phyloP scores from a whole-genome alignment of 345 rosid genomes.

The Pugionium cornutum region DNA sequence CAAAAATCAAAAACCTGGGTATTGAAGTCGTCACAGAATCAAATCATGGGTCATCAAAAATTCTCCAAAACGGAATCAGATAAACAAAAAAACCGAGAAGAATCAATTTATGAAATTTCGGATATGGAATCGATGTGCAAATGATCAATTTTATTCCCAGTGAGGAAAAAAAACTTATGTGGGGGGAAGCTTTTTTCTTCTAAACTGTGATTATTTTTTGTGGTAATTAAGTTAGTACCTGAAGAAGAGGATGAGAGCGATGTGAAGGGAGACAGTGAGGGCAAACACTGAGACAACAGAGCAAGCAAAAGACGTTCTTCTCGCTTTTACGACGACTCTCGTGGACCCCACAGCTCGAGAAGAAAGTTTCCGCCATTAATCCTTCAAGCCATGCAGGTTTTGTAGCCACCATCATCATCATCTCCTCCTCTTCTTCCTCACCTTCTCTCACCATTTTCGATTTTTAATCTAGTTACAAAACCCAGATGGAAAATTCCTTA shows the following conservation, averaged over 20 bases:
- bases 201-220: too few relatives aligned
- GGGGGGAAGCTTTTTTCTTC: too few relatives aligned
- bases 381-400: slow-evolving; percentile 92
- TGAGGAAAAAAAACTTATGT: too few relatives aligned
- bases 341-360: slow-evolving; percentile 71
- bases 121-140: too few relatives aligned
- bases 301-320: slow-evolving; percentile 89
- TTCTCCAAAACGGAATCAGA: too few relatives aligned
- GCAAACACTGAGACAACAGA: slow-evolving; percentile 84
- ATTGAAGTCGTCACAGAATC: too few relatives aligned
- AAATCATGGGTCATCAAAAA: too few relatives aligned
- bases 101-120: too few relatives aligned
- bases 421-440: slow-evolving; percentile 22
- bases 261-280: slow-evolving; percentile 95
- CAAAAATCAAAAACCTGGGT: too few relatives aligned
- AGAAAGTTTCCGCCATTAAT: slow-evolving; percentile 73
- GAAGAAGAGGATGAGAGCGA: slow-evolving; percentile 86
- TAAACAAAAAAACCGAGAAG: too few relatives aligned
- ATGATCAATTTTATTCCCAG: too few relatives aligned
- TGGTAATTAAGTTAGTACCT: slow-evolving; percentile 40
- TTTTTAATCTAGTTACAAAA: neutral
- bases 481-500: slow-evolving; percentile 12
- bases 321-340: slow-evolving; percentile 80
- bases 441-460: slow-evolving; percentile 36
- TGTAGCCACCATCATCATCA: slow-evolving; percentile 29